These are phyloP conservation scores for Hypoxylon fragiforme DNA, from an alignment of 495 filamentous ascomycete genomes.

Conservation along the genomic window DNA sequence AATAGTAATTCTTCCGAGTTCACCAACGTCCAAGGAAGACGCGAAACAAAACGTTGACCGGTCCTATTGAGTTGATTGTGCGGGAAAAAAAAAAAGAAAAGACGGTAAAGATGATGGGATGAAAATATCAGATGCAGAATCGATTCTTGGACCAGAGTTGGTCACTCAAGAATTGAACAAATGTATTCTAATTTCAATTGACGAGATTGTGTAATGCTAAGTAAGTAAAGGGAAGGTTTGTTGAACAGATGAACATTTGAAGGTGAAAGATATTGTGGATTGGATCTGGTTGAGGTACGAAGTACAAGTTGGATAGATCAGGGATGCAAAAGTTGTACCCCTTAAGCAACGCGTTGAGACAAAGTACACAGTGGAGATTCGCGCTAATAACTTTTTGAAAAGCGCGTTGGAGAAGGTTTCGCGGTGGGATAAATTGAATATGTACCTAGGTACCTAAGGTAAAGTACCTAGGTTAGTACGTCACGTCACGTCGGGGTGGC, in stretches of 20 bases:
- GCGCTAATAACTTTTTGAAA: slow-evolving; percentile 26
- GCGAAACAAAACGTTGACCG: background rate
- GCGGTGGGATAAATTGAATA: background rate
- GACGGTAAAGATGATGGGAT: too few species aligned
- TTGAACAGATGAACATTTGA: slow-evolving; percentile 7
- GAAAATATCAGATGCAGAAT: background rate
- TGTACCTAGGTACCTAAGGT: background rate
- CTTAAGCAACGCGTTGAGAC: slow-evolving; percentile 14
- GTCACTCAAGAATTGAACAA: background rate
- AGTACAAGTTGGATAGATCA: slow-evolving; percentile 20
- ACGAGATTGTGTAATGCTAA: slow-evolving; percentile 1
- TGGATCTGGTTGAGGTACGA: too few species aligned
- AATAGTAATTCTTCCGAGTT: slow-evolving; percentile 7
- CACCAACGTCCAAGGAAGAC: background rate
- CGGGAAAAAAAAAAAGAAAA: background rate
- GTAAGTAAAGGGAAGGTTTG: background rate
- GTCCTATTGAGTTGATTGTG: background rate
- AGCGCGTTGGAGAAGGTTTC: slow-evolving; percentile 9
- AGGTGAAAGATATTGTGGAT: slow-evolving; percentile 12
- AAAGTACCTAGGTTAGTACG: too few species aligned
- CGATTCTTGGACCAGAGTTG: background rate
- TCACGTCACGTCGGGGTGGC: too few species aligned
- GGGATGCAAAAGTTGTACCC: slow-evolving; percentile 23
- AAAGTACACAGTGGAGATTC: slow-evolving; percentile 21
- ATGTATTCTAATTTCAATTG: background rate